Base-by-base conservation (phyloP, 1,284 basidiomycete genomes). In the Sphaerobolus stellatus region DNA sequence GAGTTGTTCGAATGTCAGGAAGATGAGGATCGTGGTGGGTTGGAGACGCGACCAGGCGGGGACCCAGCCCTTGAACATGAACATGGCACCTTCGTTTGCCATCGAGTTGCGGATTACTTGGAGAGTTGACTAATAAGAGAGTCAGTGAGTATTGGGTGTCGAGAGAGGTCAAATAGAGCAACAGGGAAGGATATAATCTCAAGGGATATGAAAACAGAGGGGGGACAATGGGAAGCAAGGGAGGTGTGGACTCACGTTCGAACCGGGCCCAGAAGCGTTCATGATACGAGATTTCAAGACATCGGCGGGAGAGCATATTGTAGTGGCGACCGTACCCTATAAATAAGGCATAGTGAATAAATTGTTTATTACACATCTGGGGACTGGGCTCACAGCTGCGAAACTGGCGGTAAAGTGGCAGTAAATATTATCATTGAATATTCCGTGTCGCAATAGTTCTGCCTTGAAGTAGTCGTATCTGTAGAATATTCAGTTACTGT, bases 51-150 rank as follows among this genome's bases (percentile, higher is more conserved):
- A 83, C 90, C 90, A 94, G 20, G 89, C 88, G 1, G 89, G 89
- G 9, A 91, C 71, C 92, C 91, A 91, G 60, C 93, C 89, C 68
- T 92, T 92, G 78, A 96, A 94, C 84, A 95, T 90, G 79, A 94
- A 95, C 79, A 87, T 84, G 4, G 89, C 68, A 5, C 93, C 94
- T 68, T 96, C 93, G 59, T 75, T 86, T 58, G 80, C 78, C 60
- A 95, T 78, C 46, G 90, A 90, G 7, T 77, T 66, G 29, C 79
- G 74, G 67, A 95, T 92, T 47, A 92, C 85, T 9, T 70, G 76
- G 27, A 92, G 58, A 2, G 90, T 87, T 16, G 88, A 90, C 79
- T 86, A 61, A 9, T 18, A 22, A 16, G 18, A n/a, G 47, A 28
- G 4, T 9, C 16, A n/a, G 47, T 29, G 31, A 30, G 47, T 38